Evolutionary conservation across 345 rosid species (phyloP), one percentile per base, ranked within the genome.

Genomic region (Dipteronia dyeriana): DNA sequence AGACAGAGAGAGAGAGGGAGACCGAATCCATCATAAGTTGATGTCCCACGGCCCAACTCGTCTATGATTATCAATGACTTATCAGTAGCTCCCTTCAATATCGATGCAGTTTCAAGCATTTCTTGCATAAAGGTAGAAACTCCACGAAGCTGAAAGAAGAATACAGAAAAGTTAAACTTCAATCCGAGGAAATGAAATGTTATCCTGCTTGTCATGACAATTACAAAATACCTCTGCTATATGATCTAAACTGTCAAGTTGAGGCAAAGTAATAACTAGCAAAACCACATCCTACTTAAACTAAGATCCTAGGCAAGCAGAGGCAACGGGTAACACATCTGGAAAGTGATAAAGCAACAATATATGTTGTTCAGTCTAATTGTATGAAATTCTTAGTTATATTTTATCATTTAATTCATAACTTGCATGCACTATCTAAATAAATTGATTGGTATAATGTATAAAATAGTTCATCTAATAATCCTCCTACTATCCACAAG

Each of bases 51-150:
- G 54, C 99, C 99, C 81, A 96, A 86, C 86, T 96, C 99, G 70
- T 96, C 98, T 47, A 96, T 94, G 80, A 96, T 96, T 84, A 96
- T 90, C 86, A 96, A 75, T 60, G 99, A 96, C 81, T 81, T 89
- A 64, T 91, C 84, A 9, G 95, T 90, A 68, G 99, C 99, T 76
- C 99, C 99, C 88, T 96, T 92, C 76, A 96, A 79, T 81, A 96
- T 92, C 22, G 99, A 96, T 70, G 98, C 97, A 16, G 97, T 94
- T 83, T 96, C 99, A 80, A 96, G 98, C 99, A 96, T 96, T 88
- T 96, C 98, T 96, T 96, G 99, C 99, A 94, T 94, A 83, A 96
- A 96, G 45, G 99, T 94, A 79, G 99, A 96, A 80, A 96, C 97
- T 77, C 98, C 99, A 5, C 91, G 98, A 45, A 92, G 82, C 99